Conservation (phyloP, 2,329 filamentous ascomycete genomes). For the Purpureocillium lavendulum region DNA sequence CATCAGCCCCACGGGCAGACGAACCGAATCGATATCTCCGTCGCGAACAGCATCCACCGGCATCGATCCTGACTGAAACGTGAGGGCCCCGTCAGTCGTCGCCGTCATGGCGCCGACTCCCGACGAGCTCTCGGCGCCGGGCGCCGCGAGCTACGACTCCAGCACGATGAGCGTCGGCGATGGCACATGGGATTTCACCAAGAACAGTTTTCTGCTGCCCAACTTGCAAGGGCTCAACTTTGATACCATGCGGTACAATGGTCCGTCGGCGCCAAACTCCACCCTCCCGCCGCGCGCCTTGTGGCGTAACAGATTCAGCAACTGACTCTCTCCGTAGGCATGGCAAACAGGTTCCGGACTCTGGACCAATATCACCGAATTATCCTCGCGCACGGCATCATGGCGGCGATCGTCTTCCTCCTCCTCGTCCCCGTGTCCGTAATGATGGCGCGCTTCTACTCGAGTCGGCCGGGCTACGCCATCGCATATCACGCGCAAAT, state of each 20-base stretch:
- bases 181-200: constrained; percentile 73
- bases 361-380: constrained; percentile 62
- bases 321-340: constrained; percentile 42
- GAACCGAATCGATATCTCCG: not conserved
- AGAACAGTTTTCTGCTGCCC: constrained; percentile 70
- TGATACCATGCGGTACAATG: constrained; percentile 79
- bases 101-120: constrained; percentile 53
- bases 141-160: constrained; percentile 65
- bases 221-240: constrained; percentile 71
- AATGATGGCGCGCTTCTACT: constrained; percentile 64
- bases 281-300: not conserved
- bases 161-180: constrained; percentile 71
- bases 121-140: constrained; percentile 57
- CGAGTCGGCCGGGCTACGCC: constrained; percentile 50
- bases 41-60: not conserved
- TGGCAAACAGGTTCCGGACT: constrained; percentile 71
- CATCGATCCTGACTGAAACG: not conserved
- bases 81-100: constrained; percentile 20
- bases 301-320: not conserved
- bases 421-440: constrained; percentile 67
- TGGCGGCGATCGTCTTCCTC: constrained; percentile 67
- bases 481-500: constrained; percentile 67
- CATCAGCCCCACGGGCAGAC: no score
- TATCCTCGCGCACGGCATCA: constrained; percentile 61
- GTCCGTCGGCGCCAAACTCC: constrained; percentile 30